phyloP scores from a whole-genome alignment of 1,139 yeast genomes.

The Nakaseomyces sp. region DNA sequence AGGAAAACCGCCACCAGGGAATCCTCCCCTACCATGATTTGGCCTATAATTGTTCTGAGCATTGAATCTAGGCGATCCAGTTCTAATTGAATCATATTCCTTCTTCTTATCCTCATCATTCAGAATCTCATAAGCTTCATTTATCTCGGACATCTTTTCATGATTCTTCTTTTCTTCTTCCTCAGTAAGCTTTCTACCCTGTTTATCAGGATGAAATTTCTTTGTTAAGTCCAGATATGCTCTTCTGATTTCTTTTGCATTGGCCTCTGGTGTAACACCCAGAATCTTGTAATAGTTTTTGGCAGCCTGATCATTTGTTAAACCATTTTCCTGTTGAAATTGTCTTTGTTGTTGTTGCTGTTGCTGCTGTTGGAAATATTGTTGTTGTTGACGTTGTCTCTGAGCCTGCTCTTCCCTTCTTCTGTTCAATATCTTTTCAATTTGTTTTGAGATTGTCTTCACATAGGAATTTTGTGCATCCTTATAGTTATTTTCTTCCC shows the following conservation, averaged over 20 bases:
- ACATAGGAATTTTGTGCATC: constrained; percentile 16
- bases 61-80: background rate
- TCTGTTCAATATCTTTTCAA: constrained; percentile 10
- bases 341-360: constrained; percentile 40
- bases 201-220: constrained; percentile 87
- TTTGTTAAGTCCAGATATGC: constrained; percentile 75
- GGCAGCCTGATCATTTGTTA: constrained; percentile 34
- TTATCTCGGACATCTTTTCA: constrained; percentile 80
- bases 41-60: constrained; percentile 1
- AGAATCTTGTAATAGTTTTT: constrained; percentile 76
- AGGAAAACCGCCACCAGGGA: constrained; percentile 11
- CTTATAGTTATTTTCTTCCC: constrained; percentile 16
- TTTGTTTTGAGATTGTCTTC: constrained; percentile 10
- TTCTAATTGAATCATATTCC: constrained; percentile 43
- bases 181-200: constrained; percentile 48
- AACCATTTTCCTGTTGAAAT: constrained; percentile 38
- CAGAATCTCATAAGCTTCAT: constrained; percentile 84
- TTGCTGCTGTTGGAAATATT: constrained; percentile 25
- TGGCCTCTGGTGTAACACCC: constrained; percentile 60
- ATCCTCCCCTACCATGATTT: constrained; percentile 3
- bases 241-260: constrained; percentile 63
- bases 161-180: constrained; percentile 74
- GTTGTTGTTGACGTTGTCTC: constrained; percentile 33
- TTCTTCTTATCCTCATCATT: constrained; percentile 56
- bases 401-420: constrained; percentile 13